Base-by-base conservation (phyloP, 805 yeast genomes). In the Ogataea pilisensis region DNA sequence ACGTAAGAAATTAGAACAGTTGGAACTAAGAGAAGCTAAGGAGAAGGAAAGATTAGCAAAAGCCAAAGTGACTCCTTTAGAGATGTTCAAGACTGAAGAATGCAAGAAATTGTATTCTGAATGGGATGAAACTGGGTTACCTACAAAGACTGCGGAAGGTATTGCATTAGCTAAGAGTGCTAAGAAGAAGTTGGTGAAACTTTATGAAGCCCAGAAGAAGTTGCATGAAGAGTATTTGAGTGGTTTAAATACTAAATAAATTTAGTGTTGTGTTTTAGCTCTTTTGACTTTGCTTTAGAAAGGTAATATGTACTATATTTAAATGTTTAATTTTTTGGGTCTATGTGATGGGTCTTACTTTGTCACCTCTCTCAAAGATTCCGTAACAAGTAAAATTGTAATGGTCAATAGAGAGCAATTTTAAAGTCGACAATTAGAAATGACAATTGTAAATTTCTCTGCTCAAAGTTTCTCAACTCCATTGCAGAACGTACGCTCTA, bases 51-150 rank as follows among this genome's bases (percentile, higher is more conserved):
- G 77, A 53, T 53, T 70, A 35, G 85, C 70, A 39, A 86, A 82
- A 64, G 85, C 91, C 46, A 80, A 78, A 55, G 50, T 80, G 3
- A 59, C 78, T 8, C 96, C 98, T 2, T 44, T 58, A 30, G 90
- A 85, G 20, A 65, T 93, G 80, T 93, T 90, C 68, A 74, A 71
- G 53, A 75, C 76, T 40, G 64, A 57, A 5, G 75, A 73, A 42
- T 46, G 53, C 35, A 39, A 35, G 11, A 39, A 43, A 16, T 38
- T 58, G 7, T 93, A 78, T 60, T 63, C 77, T 8, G 85, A 77
- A 57, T 93, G 91, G 85, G 97, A 93, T 58, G 90, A 75, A 20
- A 64, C 73, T 27, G 99, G 99, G 1, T 43, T 93, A 14, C 99
- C 99, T 16, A 72, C 80, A 0, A 80, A 78, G 57, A 86, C 82